These are phyloP conservation scores for Phalaenopsis aphrodite DNA, from an alignment of 106 monocot genomes.

Conservation along the genomic window DNA sequence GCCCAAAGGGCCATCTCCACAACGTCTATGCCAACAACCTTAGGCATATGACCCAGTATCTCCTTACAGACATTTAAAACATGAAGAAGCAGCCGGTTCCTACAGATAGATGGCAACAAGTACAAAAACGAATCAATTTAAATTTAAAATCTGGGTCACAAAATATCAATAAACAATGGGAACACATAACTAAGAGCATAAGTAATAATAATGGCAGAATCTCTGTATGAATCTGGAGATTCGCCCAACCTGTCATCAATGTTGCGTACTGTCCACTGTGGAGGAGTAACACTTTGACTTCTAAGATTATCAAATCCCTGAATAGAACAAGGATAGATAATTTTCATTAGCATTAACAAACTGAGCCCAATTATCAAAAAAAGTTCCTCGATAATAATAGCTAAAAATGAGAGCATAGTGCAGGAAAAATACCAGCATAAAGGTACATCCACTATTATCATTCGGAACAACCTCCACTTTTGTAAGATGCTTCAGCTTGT, in stretches of 20 bases:
- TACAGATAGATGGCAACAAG: constrained; percentile 17
- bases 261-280: constrained; percentile 96
- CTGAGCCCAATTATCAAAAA: background rate
- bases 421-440: constrained; percentile 67
- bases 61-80: constrained; percentile 94
- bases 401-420: background rate
- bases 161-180: constrained; percentile 1
- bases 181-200: background rate
- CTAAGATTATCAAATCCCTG: constrained; percentile 99
- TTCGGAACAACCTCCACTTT: constrained; percentile 92
- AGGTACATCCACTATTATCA: constrained; percentile 94
- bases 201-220: background rate
- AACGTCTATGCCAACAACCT: constrained; percentile 93
- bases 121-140: background rate
- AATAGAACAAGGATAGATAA: background rate
- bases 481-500: constrained; percentile 92
- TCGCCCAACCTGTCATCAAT: constrained; percentile 77
- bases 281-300: constrained; percentile 86
- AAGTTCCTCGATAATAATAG: background rate
- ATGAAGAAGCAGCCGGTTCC: constrained; percentile 78
- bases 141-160: background rate
- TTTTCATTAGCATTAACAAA: background rate
- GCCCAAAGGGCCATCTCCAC: constrained; percentile 99
- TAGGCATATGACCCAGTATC: constrained; percentile 68
- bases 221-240: background rate